Base-by-base conservation (phyloP, 2,329 filamentous ascomycete species). In the Xylariaceae sp. region DNA sequence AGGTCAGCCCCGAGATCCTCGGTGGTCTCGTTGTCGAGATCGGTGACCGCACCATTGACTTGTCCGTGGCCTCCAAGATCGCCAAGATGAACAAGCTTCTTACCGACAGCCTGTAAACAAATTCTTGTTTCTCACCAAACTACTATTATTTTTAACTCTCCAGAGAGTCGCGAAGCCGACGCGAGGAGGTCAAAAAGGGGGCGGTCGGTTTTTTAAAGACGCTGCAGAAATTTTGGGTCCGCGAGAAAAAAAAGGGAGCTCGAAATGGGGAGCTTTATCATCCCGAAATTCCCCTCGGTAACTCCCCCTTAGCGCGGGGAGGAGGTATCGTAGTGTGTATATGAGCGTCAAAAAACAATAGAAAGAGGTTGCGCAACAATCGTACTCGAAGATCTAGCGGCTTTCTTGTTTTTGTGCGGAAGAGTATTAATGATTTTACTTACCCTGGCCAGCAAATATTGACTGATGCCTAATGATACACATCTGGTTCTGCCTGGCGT, bases 11-110 rank as follows among this genome's bases (percentile, higher is more conserved):
- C 63, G 93, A 97, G 61, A 93, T 99, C 73, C 79, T 95, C 67
- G 94, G 94, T 68, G 94, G 94, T 64, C 87, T 99, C 68, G 79
- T 99, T 67, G 93, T 99, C 73, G 93, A 97, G 81, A 89, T 97
- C 69, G 93, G 92, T 73, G 93, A 97, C 84, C 89, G 93, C 74
- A 97, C 93, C 76, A 96, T 99, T 74, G 94, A 99, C 80, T 88
- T 97, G 70, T 94, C 89, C 78, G 92, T 99, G 73, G 93, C 93
- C 53, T 83, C 89, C 76, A 95, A 93, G 85, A 88, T 99, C 78
- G 85, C 90, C 76, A 96, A 92, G 87, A 90, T 99, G 86, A 99
- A 99, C 90, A 99, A 97, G 88, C 88, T 96, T 76, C 89, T 99
- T 75, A 92, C 85, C 70, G 94, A 99, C 80, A 84, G 88, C 78